A percentile compares a stretch with the other conserved stretches of the same genome.
Conservation (phyloP, 2,329 filamentous ascomycete genomes). For the Pseudogymnoascus sp. region DNA sequence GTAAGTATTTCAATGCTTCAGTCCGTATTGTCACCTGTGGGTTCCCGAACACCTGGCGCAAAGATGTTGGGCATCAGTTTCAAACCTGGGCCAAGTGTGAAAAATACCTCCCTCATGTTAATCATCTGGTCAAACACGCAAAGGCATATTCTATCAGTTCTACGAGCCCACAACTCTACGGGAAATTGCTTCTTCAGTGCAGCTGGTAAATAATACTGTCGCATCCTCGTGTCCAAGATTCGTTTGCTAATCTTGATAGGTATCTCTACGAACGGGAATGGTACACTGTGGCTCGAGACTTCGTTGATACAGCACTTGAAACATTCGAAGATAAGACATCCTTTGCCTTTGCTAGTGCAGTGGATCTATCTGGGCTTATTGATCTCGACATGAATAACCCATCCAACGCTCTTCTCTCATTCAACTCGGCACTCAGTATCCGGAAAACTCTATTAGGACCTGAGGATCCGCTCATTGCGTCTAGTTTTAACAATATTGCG, state of each 20-base stretch:
- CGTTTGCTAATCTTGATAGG: constrained; percentile 15
- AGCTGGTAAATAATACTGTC: constrained; percentile 18
- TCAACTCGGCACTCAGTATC: constrained; percentile 21
- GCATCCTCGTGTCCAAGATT: not conserved
- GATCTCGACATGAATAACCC: constrained; percentile 25
- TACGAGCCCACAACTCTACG: constrained; percentile 16
- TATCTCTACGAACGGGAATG: constrained; percentile 28
- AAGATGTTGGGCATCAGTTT: constrained; percentile 23
- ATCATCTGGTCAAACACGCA: constrained; percentile 19
- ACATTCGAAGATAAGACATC: constrained; percentile 21
- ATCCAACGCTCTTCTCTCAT: constrained; percentile 19
- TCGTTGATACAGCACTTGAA: constrained; percentile 21
- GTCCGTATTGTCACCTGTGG: constrained; percentile 21
- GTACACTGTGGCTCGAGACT: constrained; percentile 20
- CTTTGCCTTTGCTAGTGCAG: constrained; percentile 24
- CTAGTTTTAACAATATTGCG: constrained; percentile 27
- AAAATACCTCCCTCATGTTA: constrained; percentile 25
- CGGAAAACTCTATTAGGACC: constrained; percentile 17
- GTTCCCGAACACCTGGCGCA: constrained; percentile 23
- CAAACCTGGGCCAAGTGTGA: constrained; percentile 23
- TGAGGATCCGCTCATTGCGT: constrained; percentile 25
- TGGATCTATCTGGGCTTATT: constrained; percentile 27
- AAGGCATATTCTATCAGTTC: constrained; percentile 15
- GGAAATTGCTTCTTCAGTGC: constrained; percentile 22
- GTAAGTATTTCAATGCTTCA: constrained; percentile 19